Conservation (phyloP, 495 filamentous ascomycete genomes). For the Lentithecium fluviatile region DNA sequence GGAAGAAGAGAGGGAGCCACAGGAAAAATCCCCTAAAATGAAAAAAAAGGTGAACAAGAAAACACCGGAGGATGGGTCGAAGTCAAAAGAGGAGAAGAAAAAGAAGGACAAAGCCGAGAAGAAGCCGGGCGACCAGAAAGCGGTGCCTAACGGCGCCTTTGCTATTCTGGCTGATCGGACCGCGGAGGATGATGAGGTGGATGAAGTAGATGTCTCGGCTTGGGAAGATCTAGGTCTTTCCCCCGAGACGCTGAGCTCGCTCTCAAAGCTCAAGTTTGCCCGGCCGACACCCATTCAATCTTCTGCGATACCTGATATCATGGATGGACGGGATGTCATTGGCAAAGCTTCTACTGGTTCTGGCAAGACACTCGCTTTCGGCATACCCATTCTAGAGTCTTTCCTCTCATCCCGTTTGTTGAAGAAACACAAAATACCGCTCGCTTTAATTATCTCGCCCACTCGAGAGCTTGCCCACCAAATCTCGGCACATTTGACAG, state of each 20-base stretch:
- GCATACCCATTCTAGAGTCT: constrained; percentile 71
- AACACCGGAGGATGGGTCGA: constrained; percentile 36
- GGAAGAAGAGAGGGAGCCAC: not conserved
- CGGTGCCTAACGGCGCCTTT: constrained; percentile 15
- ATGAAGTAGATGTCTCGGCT: constrained; percentile 61
- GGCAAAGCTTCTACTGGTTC: constrained; percentile 82
- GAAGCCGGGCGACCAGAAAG: not conserved
- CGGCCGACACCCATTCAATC: constrained; percentile 80
- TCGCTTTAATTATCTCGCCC: constrained; percentile 88
- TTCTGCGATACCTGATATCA: constrained; percentile 73
- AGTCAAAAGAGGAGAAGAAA: constrained; percentile 36
- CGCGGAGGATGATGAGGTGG: constrained; percentile 21
- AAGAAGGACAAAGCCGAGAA: constrained; percentile 37
- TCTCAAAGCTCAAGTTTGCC: constrained; percentile 73
- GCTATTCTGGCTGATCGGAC: constrained; percentile 33
- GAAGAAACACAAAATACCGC: constrained; percentile 51
- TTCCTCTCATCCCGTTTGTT: constrained; percentile 51
- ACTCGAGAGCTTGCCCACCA: constrained; percentile 94
- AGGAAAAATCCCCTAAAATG: not conserved
- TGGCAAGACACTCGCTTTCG: constrained; percentile 81
- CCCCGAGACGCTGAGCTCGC: constrained; percentile 61
- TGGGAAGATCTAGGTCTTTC: constrained; percentile 76
- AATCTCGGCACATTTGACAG: constrained; percentile 73
- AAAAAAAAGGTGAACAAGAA: not conserved
- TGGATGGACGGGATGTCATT: constrained; percentile 71